These are phyloP conservation scores for Ganoderma leucocontextum DNA, from an alignment of 1,284 basidiomycete genomes.

Conservation along the genomic window DNA sequence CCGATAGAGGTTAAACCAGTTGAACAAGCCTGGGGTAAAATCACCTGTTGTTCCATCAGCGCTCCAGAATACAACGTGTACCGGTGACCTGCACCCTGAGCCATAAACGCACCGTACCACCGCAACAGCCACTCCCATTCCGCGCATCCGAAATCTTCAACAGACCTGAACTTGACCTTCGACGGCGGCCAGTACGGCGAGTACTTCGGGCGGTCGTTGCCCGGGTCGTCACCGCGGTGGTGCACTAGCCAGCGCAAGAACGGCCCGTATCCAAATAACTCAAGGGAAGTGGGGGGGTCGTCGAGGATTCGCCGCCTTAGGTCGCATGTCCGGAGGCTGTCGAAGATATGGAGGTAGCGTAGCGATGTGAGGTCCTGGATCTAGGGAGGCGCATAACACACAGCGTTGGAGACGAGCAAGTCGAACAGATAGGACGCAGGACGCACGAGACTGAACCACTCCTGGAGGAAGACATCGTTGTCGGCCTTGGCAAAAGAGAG, in stretches of 20 bases:
- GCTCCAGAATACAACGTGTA: not conserved
- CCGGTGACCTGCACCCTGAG: too few relatives aligned
- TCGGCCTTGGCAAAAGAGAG: not conserved
- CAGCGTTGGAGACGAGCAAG: not conserved
- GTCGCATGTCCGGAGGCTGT: not conserved
- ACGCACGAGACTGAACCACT: not conserved
- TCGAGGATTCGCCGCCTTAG: slow-evolving; percentile 11
- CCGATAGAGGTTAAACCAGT: too few relatives aligned
- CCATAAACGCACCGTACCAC: not conserved
- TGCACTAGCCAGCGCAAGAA: not conserved
- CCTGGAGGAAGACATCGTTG: not conserved
- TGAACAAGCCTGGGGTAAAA: not conserved
- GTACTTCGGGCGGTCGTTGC: not conserved
- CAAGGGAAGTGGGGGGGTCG: slow-evolving; percentile 15
- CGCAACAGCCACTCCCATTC: slow-evolving; percentile 23
- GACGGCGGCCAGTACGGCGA: slow-evolving; percentile 5
- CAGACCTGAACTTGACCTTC: slow-evolving; percentile 13
- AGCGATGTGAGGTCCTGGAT: slow-evolving; percentile 1
- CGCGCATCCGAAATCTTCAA: slow-evolving; percentile 19
- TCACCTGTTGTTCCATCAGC: not conserved
- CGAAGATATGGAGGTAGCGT: slow-evolving; percentile 18
- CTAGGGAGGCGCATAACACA: not conserved
- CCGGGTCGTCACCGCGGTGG: not conserved
- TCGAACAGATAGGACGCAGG: not conserved
- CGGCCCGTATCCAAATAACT: slow-evolving; percentile 20